Percentiles rank a stretch among this genome's conserved stretches.
phyloP scores from a whole-genome alignment of 1,284 basidiomycete species.

The Tylopilus sp. region DNA sequence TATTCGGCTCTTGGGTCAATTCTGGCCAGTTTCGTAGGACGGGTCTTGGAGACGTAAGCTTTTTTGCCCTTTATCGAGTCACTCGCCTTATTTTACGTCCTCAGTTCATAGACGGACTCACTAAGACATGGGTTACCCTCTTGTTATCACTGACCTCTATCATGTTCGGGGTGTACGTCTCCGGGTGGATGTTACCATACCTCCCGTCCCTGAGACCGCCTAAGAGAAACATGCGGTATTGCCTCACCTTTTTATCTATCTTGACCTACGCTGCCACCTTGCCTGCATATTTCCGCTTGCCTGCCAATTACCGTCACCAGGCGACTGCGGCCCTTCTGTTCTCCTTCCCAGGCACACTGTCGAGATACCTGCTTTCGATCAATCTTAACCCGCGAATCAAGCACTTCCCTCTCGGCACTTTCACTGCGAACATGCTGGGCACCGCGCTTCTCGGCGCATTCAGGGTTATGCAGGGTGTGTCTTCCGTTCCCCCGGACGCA shows the following conservation, averaged over 20 bases:
- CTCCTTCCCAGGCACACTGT: slow-evolving; percentile 82
- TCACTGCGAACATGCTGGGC: slow-evolving; percentile 79
- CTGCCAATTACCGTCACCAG: slow-evolving; percentile 67
- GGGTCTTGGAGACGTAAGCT: slow-evolving; percentile 74
- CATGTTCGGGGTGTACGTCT: slow-evolving; percentile 56
- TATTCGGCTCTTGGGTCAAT: slow-evolving; percentile 86
- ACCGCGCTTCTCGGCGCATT: slow-evolving; percentile 71
- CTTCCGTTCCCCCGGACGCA: slow-evolving; percentile 43
- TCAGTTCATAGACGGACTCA: slow-evolving; percentile 84
- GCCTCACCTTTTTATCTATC: slow-evolving; percentile 46
- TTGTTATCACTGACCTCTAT: slow-evolving; percentile 64
- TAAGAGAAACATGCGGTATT: slow-evolving; percentile 39
- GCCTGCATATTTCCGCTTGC: slow-evolving; percentile 72
- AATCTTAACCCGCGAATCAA: slow-evolving; percentile 63
- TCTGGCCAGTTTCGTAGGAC: slow-evolving; percentile 50
- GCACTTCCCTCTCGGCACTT: slow-evolving; percentile 81
- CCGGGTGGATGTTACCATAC: slow-evolving; percentile 39
- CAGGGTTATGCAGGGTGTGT: slow-evolving; percentile 63
- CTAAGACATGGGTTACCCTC: slow-evolving; percentile 75
- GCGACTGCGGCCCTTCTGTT: slow-evolving; percentile 88
- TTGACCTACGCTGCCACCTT: slow-evolving; percentile 64
- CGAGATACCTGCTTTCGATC: slow-evolving; percentile 76
- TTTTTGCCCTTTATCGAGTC: background rate
- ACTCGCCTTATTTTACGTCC: slow-evolving; percentile 10
- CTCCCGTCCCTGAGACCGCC: slow-evolving; percentile 42